Evolutionary conservation across 1,284 basidiomycete species (phyloP), one percentile per base, ranked within the genome.

Genomic region (Cryptococcus sp.): DNA sequence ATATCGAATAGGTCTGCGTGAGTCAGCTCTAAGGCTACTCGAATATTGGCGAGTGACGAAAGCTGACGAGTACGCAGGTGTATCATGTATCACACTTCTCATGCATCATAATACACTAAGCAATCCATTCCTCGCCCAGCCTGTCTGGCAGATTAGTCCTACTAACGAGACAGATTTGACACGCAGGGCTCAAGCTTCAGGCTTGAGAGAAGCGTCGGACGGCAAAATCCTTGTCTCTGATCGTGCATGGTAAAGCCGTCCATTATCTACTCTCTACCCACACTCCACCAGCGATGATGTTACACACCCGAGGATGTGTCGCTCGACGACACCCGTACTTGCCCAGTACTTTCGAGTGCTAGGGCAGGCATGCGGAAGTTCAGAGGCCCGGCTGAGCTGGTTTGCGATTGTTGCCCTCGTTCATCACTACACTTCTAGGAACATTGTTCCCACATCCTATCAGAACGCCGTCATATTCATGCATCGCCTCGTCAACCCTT

Each of bases 351-450:
- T 1, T n/a, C n/a, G n/a, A 20, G 38, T 23, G 29, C 50, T 46
- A 26, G 59, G 72, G 68, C 57, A 59, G 57, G 65, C 44, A 58
- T 62, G 72, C 48, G 58, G 72, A 59, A 55, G 48, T 55, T 57
- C 49, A 49, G 72, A 72, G 72, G 72, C 72, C 72, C 70, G 72
- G 66, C 72, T 74, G 72, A 74, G 70, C 67, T 72, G 64, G 53
- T 26, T 54, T 38, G 46, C 45, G 29, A 20, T 46, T 25, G 40
- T 11, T 26, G 39, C 41, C n/a, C 13, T n/a, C n/a, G 13, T 44
- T n/a, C 41, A 40, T 40, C 11, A 40, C 38, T n/a, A n/a, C n/a
- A n/a, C n/a, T n/a, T n/a, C n/a, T n/a, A n/a, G n/a, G n/a, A n/a
- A n/a, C n/a, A n/a, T n/a, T n/a, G 29, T 34, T 34, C 29, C 5